Base-by-base conservation (phyloP, 2,329 filamentous ascomycete species). In the Cladosporium sp. region DNA sequence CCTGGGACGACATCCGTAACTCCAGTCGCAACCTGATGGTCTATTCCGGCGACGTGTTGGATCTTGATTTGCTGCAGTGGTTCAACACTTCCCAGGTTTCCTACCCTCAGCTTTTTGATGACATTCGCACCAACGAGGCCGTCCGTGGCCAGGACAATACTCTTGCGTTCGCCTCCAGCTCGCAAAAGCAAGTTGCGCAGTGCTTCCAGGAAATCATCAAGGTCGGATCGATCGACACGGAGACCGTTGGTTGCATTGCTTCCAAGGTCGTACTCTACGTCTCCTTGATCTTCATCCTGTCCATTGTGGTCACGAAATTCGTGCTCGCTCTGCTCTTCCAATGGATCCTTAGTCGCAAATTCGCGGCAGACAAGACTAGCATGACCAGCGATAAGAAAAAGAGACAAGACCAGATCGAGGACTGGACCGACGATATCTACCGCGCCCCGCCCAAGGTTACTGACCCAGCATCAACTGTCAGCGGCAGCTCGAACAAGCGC, bases 371-470 rank as follows among this genome's bases (percentile, higher is more conserved):
- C 41, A 95, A 88, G 70, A 95, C 92, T 0, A 92, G 88, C 2
- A 85, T 95, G 67, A 83, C 82, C 13, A 83, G 84, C 4, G 82
- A 93, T 66, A 82, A 84, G 57, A 90, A 92, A 67, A 86, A 91
- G 71, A 84, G 93, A 52, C 86, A 91, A 59, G 83, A 86, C 59
- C 90, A 97, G 71, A 98, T 98, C 57, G 93, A 98, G 68, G 92
- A 96, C 62, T 98, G 93, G 93, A 86, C 85, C 12, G 88, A 97
- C 57, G 93, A 98, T 64, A 98, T 98, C 61, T 97, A 98, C 69
- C 86, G 90, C 38, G 87, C 92, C 3, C 89, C 90, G 19, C 84
- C 86, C 49, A 86, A 90, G 57, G 77, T 96, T 56, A 80, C 85
- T 3, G 93, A 95, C 60, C 73, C 85, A 36, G 79, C 81, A 52